Evolutionary conservation across 2,329 filamentous ascomycete genomes (phyloP).

Genomic region (Coniochaeta pulveracea): DNA sequence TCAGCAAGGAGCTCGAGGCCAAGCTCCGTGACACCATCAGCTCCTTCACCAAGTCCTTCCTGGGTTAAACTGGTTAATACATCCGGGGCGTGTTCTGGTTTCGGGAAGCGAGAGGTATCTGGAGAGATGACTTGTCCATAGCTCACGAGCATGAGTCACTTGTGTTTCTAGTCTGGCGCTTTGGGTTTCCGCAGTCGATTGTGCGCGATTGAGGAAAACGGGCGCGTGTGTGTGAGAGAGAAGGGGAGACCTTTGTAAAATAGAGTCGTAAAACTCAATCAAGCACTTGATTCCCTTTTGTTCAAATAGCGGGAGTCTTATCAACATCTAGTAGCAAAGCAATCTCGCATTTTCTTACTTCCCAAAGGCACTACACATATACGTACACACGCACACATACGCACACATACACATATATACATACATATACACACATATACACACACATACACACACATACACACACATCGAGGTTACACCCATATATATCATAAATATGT

Average conservation of each 20-base stretch:
- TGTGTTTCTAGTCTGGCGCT: conserved; percentile 36
- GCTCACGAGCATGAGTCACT: conserved; percentile 15
- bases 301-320: conserved; percentile 17
- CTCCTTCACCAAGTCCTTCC: conserved; percentile 92
- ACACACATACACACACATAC: too few species aligned
- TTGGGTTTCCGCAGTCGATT: conserved; percentile 29
- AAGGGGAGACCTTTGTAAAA: conserved; percentile 45
- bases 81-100: conserved; percentile 14
- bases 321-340: too few species aligned
- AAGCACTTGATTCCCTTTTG: conserved; percentile 52
- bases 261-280: conserved; percentile 50
- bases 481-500: too few species aligned
- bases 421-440: too few species aligned
- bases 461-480: too few species aligned
- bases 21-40: conserved; percentile 67
- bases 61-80: conserved; percentile 33
- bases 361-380: too few species aligned
- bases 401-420: too few species aligned
- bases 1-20: conserved; percentile 88
- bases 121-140: conserved; percentile 17
- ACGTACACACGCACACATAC: too few species aligned
- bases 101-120: conserved; percentile 15
- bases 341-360: too few species aligned
- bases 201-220: conserved; percentile 29
- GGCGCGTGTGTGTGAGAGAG: conserved; percentile 29